Conservation (phyloP, 768 basidiomycete genomes). For the Myochromella boudieri region DNA sequence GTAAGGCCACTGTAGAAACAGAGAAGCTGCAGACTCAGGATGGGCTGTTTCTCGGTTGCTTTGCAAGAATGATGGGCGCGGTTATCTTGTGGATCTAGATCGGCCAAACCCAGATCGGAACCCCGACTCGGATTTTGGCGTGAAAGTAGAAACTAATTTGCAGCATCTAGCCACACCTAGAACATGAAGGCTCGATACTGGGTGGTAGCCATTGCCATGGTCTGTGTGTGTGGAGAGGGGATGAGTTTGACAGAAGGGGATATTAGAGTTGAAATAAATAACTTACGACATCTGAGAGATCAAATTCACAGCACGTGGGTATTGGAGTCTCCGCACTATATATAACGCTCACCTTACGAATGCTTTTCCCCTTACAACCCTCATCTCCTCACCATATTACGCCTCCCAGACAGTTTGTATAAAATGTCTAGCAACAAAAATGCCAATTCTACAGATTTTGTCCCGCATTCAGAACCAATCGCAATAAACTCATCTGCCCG, state of each 20-base stretch:
- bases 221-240: constrained; percentile 4
- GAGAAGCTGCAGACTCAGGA: no score
- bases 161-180: not conserved
- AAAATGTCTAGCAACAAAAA: constrained; percentile 28
- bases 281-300: constrained; percentile 2
- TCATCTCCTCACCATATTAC: constrained; percentile 21
- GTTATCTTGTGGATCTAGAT: constrained; percentile 1
- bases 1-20: no score
- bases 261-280: constrained; percentile 9
- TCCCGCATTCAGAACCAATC: constrained; percentile 64
- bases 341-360: constrained; percentile 22
- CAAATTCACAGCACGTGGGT: constrained; percentile 15
- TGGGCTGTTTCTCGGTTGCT: no score
- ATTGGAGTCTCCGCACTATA: constrained; percentile 15
- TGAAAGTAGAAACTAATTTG: no score
- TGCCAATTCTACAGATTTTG: constrained; percentile 20
- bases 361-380: constrained; percentile 10
- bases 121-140: not conserved
- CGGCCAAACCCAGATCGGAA: not conserved
- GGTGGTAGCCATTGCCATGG: not conserved
- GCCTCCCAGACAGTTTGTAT: constrained; percentile 9
- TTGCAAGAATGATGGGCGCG: no score
- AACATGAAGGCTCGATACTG: not conserved
- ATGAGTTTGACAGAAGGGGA: not conserved
- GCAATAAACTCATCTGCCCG: constrained; percentile 45